Conservation (phyloP, 1,284 basidiomycete genomes). For the Baeospora myosura region DNA sequence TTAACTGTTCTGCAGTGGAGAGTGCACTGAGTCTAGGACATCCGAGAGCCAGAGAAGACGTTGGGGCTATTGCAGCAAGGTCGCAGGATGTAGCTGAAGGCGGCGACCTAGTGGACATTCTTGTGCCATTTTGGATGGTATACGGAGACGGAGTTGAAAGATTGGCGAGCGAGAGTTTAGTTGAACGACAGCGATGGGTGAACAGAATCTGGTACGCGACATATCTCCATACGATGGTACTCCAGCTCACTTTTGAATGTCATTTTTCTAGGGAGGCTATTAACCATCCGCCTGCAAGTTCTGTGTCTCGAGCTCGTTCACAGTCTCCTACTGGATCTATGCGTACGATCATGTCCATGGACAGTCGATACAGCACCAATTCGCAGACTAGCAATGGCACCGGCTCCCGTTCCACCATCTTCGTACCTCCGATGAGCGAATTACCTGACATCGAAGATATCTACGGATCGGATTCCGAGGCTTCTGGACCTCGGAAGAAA, state of each 20-base stretch:
- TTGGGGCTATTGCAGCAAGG: constrained; percentile 74
- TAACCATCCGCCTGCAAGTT: constrained; percentile 28
- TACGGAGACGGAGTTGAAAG: constrained; percentile 84
- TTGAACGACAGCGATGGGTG: constrained; percentile 83
- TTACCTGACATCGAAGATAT: constrained; percentile 50
- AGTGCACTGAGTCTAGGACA: constrained; percentile 74
- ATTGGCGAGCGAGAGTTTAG: constrained; percentile 73
- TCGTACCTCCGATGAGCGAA: constrained; percentile 59
- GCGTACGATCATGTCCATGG: constrained; percentile 57
- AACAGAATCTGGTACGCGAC: constrained; percentile 71
- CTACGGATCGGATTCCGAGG: constrained; percentile 24
- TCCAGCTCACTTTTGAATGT: constrained; percentile 2
- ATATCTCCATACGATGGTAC: constrained; percentile 7
- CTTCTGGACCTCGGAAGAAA: constrained; percentile 5
- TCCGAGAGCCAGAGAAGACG: constrained; percentile 70
- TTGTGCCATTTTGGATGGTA: constrained; percentile 83
- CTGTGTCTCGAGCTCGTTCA: constrained; percentile 28
- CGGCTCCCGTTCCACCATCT: constrained; percentile 62
- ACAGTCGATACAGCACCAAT: constrained; percentile 54
- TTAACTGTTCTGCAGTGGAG: constrained; percentile 78
- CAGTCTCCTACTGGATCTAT: constrained; percentile 69
- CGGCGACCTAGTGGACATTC: constrained; percentile 53
- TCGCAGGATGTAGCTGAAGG: constrained; percentile 41
- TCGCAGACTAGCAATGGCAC: constrained; percentile 19
- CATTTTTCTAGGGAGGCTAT: constrained; percentile 54